These are phyloP conservation scores for Cryptosporidium viatorum DNA, from an alignment of 169 alveolate species.

Conservation along the genomic window DNA sequence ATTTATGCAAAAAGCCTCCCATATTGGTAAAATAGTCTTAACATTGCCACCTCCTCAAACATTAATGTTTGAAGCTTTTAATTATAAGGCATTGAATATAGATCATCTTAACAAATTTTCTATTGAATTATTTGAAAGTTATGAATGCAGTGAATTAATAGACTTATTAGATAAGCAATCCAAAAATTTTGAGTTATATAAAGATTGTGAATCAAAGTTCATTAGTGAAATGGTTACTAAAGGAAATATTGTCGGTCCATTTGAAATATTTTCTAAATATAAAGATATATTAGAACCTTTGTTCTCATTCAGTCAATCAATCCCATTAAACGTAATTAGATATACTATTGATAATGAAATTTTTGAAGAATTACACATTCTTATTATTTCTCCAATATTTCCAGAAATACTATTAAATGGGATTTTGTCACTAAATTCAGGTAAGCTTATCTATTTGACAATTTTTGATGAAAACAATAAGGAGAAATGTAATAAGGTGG, in stretches of 20 bases:
- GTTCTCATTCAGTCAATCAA: neutral
- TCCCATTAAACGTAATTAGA: neutral
- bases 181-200: neutral
- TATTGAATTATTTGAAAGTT: neutral
- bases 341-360: neutral
- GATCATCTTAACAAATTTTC: neutral
- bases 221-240: conserved; percentile 16
- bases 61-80: conserved; percentile 55
- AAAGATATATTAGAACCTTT: conserved; percentile 1
- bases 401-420: conserved; percentile 14
- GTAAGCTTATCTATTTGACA: neutral
- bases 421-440: neutral
- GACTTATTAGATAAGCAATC: neutral
- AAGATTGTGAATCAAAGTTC: neutral
- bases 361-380: conserved; percentile 13
- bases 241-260: conserved; percentile 31
- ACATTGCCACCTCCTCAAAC: conserved; percentile 75
- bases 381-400: conserved; percentile 42
- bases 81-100: neutral
- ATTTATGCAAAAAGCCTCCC: conserved; percentile 67
- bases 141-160: neutral
- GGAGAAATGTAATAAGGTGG: neutral
- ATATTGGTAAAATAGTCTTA: conserved; percentile 74
- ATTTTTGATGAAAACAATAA: conserved; percentile 7
- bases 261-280: conserved; percentile 17